Conservation (phyloP, 768 basidiomycete genomes). For the Pleurotus salmoneostramineus region DNA sequence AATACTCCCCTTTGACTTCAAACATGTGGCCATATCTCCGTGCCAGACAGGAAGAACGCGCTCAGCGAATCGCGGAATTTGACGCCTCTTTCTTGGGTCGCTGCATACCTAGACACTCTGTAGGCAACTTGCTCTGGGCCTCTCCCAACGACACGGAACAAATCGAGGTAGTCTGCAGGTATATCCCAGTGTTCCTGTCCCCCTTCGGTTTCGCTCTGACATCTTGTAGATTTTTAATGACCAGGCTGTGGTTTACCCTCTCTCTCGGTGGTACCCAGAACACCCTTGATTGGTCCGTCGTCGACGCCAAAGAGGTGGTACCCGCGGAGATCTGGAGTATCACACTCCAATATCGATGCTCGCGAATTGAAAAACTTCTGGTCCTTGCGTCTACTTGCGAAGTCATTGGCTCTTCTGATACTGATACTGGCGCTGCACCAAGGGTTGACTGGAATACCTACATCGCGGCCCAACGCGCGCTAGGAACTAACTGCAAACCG, state of each 20-base stretch:
- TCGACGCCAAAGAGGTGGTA: constrained; percentile 50
- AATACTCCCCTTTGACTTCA: constrained; percentile 40
- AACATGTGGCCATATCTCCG: constrained; percentile 75
- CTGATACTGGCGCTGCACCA: constrained; percentile 15
- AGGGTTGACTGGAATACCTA: constrained; percentile 70
- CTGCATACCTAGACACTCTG: constrained; percentile 26
- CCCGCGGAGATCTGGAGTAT: constrained; percentile 60
- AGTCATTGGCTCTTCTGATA: constrained; percentile 43
- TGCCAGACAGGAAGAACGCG: constrained; percentile 41
- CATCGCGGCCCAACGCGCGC: constrained; percentile 25
- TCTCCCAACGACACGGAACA: constrained; percentile 60
- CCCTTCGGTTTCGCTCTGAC: neutral
- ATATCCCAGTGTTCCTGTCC: too few species aligned
- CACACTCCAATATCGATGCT: constrained; percentile 21
- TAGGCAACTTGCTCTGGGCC: constrained; percentile 50
- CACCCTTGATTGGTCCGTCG: constrained; percentile 31
- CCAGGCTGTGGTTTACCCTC: constrained; percentile 58
- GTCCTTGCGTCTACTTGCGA: constrained; percentile 74
- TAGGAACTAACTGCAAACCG: constrained; percentile 5
- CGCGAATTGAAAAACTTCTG: constrained; percentile 35
- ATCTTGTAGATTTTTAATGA: constrained; percentile 53
- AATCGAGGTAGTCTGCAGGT: constrained; percentile 49
- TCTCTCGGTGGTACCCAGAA: constrained; percentile 43
- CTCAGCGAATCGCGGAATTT: constrained; percentile 33
- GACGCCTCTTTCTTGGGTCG: constrained; percentile 46